These are phyloP conservation scores for Epichloe coenophiala DNA, from an alignment of 2,329 filamentous ascomycete genomes.

Conservation along the genomic window DNA sequence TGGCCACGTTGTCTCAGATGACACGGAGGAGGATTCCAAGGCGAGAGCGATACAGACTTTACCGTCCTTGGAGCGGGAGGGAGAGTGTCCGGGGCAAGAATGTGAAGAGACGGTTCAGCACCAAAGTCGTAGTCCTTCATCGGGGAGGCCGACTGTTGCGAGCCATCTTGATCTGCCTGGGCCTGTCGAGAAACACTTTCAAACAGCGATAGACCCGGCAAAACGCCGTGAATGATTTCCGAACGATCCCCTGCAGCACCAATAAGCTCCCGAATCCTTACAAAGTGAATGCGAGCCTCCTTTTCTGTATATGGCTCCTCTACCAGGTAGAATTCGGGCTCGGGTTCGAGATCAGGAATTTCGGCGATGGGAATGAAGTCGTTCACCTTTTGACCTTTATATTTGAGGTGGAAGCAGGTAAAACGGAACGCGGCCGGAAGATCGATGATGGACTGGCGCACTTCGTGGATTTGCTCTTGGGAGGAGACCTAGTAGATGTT, in stretches of 20 bases:
- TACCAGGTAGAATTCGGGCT: conserved; percentile 68
- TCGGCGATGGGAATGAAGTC: conserved; percentile 90
- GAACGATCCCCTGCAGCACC: conserved; percentile 81
- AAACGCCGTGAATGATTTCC: conserved; percentile 74
- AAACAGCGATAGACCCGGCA: conserved; percentile 75
- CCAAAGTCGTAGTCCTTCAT: conserved; percentile 68
- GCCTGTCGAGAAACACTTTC: conserved; percentile 53
- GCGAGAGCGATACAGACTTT: conserved; percentile 74
- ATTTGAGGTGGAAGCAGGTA: conserved; percentile 96
- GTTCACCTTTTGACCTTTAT: conserved; percentile 79
- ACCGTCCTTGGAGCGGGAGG: conserved; percentile 74
- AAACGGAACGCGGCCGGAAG: conserved; percentile 87
- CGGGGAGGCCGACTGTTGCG: conserved; percentile 18
- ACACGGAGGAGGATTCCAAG: conserved; percentile 94
- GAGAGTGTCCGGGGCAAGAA: conserved; percentile 54
- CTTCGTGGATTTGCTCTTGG: conserved; percentile 93
- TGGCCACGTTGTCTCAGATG: conserved; percentile 85
- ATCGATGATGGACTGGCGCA: conserved; percentile 93
- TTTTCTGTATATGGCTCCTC: conserved; percentile 98
- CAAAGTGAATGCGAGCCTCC: conserved; percentile 87
- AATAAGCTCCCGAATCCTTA: conserved; percentile 83
- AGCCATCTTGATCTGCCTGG: conserved; percentile 23
- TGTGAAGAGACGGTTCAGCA: conserved; percentile 51
- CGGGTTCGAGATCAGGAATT: conserved; percentile 61
- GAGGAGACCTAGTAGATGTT: conserved; percentile 55